phyloP scores from a whole-genome alignment of 495 filamentous ascomycete species.

The Evernia prunastri region DNA sequence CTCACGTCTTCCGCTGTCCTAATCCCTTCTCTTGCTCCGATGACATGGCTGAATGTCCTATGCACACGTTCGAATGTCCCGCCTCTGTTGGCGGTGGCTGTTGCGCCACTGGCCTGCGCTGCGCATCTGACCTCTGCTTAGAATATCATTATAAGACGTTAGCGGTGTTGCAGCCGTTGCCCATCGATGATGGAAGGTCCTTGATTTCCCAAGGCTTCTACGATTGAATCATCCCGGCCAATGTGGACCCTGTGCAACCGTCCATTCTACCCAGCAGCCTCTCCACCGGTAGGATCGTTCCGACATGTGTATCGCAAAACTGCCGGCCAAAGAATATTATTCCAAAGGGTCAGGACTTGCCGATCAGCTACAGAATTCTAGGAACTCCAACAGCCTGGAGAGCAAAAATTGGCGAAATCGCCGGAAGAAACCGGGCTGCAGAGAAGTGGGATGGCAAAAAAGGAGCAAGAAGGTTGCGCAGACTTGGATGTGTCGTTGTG shows the following conservation, averaged over 20 bases:
- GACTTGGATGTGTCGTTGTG: conserved; percentile 5
- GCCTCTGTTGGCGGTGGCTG: conserved; percentile 35
- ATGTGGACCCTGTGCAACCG: neutral
- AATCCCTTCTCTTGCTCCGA: conserved; percentile 4
- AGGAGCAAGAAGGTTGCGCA: conserved; percentile 1
- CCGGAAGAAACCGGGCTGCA: conserved; percentile 6
- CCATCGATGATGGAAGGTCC: neutral
- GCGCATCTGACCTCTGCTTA: conserved; percentile 25
- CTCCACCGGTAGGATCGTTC: neutral
- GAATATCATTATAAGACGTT: conserved; percentile 18
- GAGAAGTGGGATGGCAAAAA: conserved; percentile 5
- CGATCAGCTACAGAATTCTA: conserved; percentile 13
- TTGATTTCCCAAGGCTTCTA: neutral
- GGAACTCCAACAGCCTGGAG: conserved; percentile 12
- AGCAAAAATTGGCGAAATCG: conserved; percentile 17
- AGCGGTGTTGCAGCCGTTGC: conserved; percentile 11
- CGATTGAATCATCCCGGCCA: neutral
- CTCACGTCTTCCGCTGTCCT: conserved; percentile 17
- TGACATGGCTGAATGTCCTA: conserved; percentile 3
- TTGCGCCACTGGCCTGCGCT: conserved; percentile 34
- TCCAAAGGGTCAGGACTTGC: conserved; percentile 8
- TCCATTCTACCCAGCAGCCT: neutral
- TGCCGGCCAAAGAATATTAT: neutral
- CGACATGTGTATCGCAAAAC: neutral
- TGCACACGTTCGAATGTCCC: conserved; percentile 26